Evolutionary conservation across 169 alveolate genomes (phyloP), one percentile per base, ranked within the genome.

Genomic region (Fabrea salina): DNA sequence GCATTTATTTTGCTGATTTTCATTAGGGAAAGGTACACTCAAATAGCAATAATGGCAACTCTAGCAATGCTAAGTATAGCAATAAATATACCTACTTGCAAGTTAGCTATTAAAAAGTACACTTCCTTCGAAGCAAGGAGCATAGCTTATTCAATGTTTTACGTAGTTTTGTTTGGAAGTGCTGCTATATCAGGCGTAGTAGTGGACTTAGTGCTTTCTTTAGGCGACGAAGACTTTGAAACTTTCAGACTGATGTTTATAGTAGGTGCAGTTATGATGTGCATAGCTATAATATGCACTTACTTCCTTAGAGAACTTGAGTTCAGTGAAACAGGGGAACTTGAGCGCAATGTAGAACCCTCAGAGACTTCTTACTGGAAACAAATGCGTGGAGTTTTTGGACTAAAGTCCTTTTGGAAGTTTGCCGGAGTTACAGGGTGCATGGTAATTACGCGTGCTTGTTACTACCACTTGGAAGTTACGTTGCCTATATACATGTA

Each of bases 401-500:
- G 43, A 8, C 47, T 70, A 22, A 50, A 49, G 27, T 43, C 76
- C 7, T 83, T 83, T 40, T 83, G 89, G 86, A 67, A 75, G 40
- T 83, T 78, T 59, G 39, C 71, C 4, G 44, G 35, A 16, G 59
- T 84, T 16, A 80, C 82, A 19, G 33, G 35, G n/a, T 43, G 70
- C 37, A 16, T 84, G 32, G 22, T 79, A 16, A 58, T 68, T 16
- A 83, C 72, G 5, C 47, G 86, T 30, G 71, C 66, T 40, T 54
- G 70, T 8, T 80, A 57, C 43, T 59, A 70, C 4, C 84, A 84
- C 37, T 35, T 84, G 40, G 83, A 71, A 37, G 79, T 83, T 6
- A 76, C 84, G 0, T 79, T 85, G 30, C 91, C 91, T 32, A 81
- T 77, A 54, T 81, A 74, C 44, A 35, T 85, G 67, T 35, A 64